Conservation (phyloP, 2,329 filamentous ascomycete species). For the Clonostachys chloroleuca region DNA sequence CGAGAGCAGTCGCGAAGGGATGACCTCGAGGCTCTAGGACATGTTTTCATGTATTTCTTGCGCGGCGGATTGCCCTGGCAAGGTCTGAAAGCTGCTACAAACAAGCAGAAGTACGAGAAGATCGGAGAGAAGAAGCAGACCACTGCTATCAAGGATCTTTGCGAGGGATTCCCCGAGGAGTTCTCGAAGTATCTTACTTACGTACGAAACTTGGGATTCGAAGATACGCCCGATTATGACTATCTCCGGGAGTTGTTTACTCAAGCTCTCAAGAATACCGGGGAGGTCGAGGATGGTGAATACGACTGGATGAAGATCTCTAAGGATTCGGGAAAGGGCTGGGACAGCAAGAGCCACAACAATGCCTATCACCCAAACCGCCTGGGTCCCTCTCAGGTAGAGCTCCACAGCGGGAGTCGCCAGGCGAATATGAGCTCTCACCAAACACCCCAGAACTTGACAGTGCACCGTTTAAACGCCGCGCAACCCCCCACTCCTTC, state of each 20-base stretch:
- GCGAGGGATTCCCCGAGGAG: slow-evolving; percentile 93
- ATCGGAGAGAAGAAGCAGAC: slow-evolving; percentile 99
- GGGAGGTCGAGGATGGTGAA: slow-evolving; percentile 94
- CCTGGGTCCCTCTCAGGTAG: slow-evolving; percentile 79
- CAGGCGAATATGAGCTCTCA: slow-evolving; percentile 61
- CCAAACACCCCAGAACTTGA: slow-evolving; percentile 58
- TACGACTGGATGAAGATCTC: slow-evolving; percentile 99
- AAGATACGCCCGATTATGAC: slow-evolving; percentile 98
- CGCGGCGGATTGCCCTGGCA: slow-evolving; percentile 70
- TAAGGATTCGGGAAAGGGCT: slow-evolving; percentile 77
- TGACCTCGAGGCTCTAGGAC: slow-evolving; percentile 82
- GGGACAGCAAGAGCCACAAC: slow-evolving; percentile 73
- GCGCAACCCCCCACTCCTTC: slow-evolving; percentile 85
- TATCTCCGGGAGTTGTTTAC: slow-evolving; percentile 96
- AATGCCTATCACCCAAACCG: slow-evolving; percentile 64
- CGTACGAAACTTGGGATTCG: slow-evolving; percentile 95
- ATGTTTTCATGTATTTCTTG: slow-evolving; percentile 73
- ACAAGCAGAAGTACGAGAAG: slow-evolving; percentile 99
- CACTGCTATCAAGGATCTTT: slow-evolving; percentile 92
- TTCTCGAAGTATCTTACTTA: slow-evolving; percentile 98
- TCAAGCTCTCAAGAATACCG: slow-evolving; percentile 88
- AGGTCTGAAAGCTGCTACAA: slow-evolving; percentile 68
- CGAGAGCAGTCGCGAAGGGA: slow-evolving; percentile 94
- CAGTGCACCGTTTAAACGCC: slow-evolving; percentile 88
- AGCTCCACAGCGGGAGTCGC: slow-evolving; percentile 72